A percentile compares a stretch with the other conserved stretches of the same genome.
Conservation (phyloP, 495 filamentous ascomycete species). For the Podospora pseudocomata region DNA sequence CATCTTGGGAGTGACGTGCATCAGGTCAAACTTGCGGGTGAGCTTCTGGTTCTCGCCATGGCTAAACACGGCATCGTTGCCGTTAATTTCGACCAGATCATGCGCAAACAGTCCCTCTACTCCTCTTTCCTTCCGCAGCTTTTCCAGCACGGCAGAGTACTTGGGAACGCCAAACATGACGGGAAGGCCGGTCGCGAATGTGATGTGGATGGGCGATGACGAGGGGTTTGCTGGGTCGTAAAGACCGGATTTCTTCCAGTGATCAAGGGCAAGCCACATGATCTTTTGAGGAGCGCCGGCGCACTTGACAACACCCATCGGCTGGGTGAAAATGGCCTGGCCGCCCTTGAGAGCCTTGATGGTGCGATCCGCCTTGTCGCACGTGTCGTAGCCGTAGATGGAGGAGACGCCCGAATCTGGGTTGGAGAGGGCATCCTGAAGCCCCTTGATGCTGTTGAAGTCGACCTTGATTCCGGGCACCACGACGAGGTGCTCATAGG, state of each 20-base stretch:
- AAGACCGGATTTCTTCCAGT: slow-evolving; percentile 59
- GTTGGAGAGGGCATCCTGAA: slow-evolving; percentile 58
- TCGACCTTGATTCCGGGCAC: slow-evolving; percentile 59
- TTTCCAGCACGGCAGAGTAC: slow-evolving; percentile 59
- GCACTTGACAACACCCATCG: slow-evolving; percentile 62
- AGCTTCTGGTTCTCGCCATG: slow-evolving; percentile 41
- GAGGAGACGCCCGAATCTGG: slow-evolving; percentile 56
- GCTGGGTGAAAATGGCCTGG: slow-evolving; percentile 66
- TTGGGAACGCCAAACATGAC: slow-evolving; percentile 68
- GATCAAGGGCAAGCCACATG: slow-evolving; percentile 67
- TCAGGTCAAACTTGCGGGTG: slow-evolving; percentile 53
- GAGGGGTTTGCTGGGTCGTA: slow-evolving; percentile 46
- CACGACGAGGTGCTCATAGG: slow-evolving; percentile 63
- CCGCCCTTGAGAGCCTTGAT: slow-evolving; percentile 55
- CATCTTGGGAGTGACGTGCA: slow-evolving; percentile 63
- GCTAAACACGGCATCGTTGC: slow-evolving; percentile 52
- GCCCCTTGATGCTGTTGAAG: slow-evolving; percentile 53
- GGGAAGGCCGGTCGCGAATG: slow-evolving; percentile 59
- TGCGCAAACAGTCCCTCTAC: slow-evolving; percentile 66
- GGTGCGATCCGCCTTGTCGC: slow-evolving; percentile 55
- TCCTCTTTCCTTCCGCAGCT: slow-evolving; percentile 57
- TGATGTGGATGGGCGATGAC: slow-evolving; percentile 54
- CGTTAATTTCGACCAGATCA: slow-evolving; percentile 59
- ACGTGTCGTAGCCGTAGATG: slow-evolving; percentile 60
- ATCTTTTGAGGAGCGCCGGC: slow-evolving; percentile 68